A percentile compares a stretch with the other conserved stretches of the same genome.
These are phyloP conservation scores for Lipomyces sp. DNA, from an alignment of 805 yeast species.

Conservation along the genomic window DNA sequence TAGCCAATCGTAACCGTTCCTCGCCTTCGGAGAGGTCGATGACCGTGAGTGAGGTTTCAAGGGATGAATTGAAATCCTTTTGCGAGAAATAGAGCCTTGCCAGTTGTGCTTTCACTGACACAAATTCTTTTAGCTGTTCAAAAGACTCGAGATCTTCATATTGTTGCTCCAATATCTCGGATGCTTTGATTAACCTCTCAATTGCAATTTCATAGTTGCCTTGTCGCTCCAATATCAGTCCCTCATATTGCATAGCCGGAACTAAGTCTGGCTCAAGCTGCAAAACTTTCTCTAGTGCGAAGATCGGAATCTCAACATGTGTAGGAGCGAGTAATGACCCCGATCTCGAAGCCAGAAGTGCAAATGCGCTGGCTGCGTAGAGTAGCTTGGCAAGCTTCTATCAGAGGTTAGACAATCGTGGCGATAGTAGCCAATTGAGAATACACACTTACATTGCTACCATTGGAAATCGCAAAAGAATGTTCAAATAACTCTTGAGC, in stretches of 20 bases:
- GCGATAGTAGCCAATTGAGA: not conserved
- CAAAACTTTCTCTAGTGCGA: conserved; percentile 55
- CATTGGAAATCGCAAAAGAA: conserved; percentile 77
- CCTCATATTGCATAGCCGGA: conserved; percentile 42
- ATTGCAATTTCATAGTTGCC: conserved; percentile 64
- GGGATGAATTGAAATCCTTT: conserved; percentile 59
- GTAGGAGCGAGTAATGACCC: conserved; percentile 34
- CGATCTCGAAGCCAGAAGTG: conserved; percentile 6
- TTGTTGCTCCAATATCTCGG: conserved; percentile 55
- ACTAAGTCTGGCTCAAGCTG: conserved; percentile 48
- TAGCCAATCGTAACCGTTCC: conserved; percentile 32
- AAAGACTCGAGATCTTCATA: conserved; percentile 63
- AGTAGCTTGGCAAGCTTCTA: conserved; percentile 67
- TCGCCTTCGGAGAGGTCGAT: conserved; percentile 43
- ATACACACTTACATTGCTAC: conserved; percentile 51
- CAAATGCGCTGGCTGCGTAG: conserved; percentile 64
- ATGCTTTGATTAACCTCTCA: conserved; percentile 53
- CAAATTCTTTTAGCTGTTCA: conserved; percentile 55
- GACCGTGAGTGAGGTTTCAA: conserved; percentile 59
- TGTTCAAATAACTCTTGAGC: conserved; percentile 72
- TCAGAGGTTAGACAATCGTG: not conserved
- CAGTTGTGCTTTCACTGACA: conserved; percentile 66
- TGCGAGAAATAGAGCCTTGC: conserved; percentile 73
- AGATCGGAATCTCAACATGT: conserved; percentile 18
- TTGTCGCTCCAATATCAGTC: conserved; percentile 63